These are phyloP conservation scores for Flueggea neowawraea DNA, from an alignment of 441 rosid genomes.

Conservation along the genomic window DNA sequence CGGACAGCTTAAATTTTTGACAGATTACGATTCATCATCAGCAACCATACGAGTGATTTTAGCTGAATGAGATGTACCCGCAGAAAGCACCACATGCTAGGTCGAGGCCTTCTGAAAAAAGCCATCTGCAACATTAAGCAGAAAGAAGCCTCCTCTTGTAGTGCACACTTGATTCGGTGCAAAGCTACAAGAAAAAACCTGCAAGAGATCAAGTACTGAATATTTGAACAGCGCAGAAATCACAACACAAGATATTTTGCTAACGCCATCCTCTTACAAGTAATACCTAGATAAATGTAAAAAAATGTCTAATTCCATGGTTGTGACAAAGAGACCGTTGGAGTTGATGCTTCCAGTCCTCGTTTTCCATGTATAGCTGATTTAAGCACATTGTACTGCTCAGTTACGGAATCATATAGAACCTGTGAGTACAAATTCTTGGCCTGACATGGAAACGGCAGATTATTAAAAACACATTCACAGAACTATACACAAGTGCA, in stretches of 20 bases:
- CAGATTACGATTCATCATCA: conserved; percentile 3
- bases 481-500: too few relatives aligned
- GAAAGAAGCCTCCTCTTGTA: conserved; percentile 9
- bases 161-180: conserved; percentile 11
- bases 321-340: conserved; percentile 66
- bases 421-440: conserved; percentile 54
- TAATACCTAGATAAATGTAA: conserved; percentile 27
- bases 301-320: conserved; percentile 60
- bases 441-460: conserved; percentile 41
- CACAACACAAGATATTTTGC: too few relatives aligned
- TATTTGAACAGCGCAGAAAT: too few relatives aligned
- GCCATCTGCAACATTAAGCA: conserved; percentile 2
- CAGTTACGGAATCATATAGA: conserved; percentile 51
- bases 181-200: conserved; percentile 19
- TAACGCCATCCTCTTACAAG: neutral
- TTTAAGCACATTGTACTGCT: conserved; percentile 67
- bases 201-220: too few relatives aligned
- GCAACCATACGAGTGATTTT: neutral
- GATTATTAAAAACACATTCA: too few relatives aligned
- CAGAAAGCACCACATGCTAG: too few relatives aligned
- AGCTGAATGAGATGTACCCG: conserved; percentile 4
- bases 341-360: conserved; percentile 64
- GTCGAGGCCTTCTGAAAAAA: neutral
- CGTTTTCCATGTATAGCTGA: conserved; percentile 57
- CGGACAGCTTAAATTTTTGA: conserved; percentile 12